phyloP scores from a whole-genome alignment of 2,329 filamentous ascomycete genomes.

The Diaporthe vexans region DNA sequence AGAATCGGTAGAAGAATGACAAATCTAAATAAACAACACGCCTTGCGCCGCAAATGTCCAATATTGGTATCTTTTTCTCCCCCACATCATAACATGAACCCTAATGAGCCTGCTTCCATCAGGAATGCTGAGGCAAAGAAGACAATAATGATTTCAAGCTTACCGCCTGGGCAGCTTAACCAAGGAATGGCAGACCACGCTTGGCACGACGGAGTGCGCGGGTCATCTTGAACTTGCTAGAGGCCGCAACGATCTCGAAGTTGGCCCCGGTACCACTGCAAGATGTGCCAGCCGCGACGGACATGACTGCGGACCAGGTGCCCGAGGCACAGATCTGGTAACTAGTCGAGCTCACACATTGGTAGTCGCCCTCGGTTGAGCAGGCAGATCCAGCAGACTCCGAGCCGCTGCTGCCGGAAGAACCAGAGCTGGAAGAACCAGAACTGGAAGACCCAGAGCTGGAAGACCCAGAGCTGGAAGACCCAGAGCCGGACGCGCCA shows the following conservation, averaged over 20 bases:
- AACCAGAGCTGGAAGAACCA: constrained; percentile 37
- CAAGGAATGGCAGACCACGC: constrained; percentile 24
- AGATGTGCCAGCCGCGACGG: constrained; percentile 60
- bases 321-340: constrained; percentile 68
- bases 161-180: constrained; percentile 19
- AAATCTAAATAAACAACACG: background rate
- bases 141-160: background rate
- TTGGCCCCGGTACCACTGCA: constrained; percentile 56
- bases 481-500: constrained; percentile 45
- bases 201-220: constrained; percentile 33
- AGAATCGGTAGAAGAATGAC: background rate
- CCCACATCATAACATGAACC: background rate
- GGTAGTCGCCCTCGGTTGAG: constrained; percentile 62
- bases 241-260: constrained; percentile 46
- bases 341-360: constrained; percentile 61
- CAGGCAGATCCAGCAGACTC: constrained; percentile 60
- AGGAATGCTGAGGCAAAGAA: constrained; percentile 8
- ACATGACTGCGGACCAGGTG: constrained; percentile 57
- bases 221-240: constrained; percentile 40
- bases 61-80: constrained; percentile 29
- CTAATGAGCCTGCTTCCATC: constrained; percentile 17
- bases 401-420: constrained; percentile 44
- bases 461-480: constrained; percentile 38
- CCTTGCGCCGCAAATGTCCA: constrained; percentile 24
- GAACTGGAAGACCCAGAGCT: constrained; percentile 43